Conservation (phyloP, 495 filamentous ascomycete species). For the Talaromyces thailandensis region DNA sequence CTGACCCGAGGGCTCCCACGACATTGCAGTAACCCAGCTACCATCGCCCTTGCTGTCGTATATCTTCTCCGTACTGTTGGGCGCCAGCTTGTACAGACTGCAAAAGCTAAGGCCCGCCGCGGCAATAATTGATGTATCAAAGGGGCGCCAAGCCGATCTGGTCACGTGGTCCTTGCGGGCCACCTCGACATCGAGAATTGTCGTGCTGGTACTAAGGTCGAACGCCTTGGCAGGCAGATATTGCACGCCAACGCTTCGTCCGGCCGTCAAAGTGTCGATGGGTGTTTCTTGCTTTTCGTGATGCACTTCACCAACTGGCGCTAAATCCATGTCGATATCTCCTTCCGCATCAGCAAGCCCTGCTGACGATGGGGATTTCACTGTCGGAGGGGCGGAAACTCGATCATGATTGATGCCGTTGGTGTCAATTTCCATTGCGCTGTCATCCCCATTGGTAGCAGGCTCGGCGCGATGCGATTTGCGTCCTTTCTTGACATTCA, state of each 20-base stretch:
- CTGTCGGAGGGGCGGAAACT: conserved; percentile 36
- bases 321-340: conserved; percentile 26
- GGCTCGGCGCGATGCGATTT: conserved; percentile 33
- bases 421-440: conserved; percentile 41
- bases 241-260: conserved; percentile 64
- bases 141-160: conserved; percentile 67
- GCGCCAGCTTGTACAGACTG: conserved; percentile 56
- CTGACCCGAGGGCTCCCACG: conserved; percentile 61
- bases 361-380: conserved; percentile 12
- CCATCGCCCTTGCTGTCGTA: conserved; percentile 24
- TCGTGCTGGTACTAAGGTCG: conserved; percentile 59
- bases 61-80: conserved; percentile 26
- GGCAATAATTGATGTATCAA: conserved; percentile 63
- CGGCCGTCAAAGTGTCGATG: conserved; percentile 51
- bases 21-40: conserved; percentile 45
- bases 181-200: conserved; percentile 46
- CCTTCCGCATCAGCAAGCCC: conserved; percentile 31
- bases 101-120: conserved; percentile 72
- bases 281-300: conserved; percentile 38
- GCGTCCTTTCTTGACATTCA: conserved; percentile 19
- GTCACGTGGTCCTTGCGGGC: conserved; percentile 56
- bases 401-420: conserved; percentile 31
- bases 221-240: conserved; percentile 43
- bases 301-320: conserved; percentile 27
- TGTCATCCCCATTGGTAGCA: conserved; percentile 46